A percentile compares a stretch with the other conserved stretches of the same genome.
Conservation (phyloP, 805 yeast species). For the Metschnikowia arizonensis region DNA sequence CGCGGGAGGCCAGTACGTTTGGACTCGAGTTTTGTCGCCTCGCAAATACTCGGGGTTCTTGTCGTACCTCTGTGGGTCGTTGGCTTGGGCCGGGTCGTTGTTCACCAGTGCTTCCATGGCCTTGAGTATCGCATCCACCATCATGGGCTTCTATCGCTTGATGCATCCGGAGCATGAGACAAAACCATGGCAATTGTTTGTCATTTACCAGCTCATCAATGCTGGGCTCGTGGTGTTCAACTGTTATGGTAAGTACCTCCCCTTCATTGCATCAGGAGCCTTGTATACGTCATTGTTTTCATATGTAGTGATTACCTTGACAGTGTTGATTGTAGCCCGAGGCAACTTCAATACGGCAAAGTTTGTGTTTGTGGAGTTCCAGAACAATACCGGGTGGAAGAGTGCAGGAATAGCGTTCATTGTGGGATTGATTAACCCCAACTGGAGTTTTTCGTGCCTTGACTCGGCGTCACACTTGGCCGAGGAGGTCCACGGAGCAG, state of each 20-base stretch:
- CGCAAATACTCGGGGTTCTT: slow-evolving; percentile 33
- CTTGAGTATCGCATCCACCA: slow-evolving; percentile 29
- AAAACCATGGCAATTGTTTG: slow-evolving; percentile 35
- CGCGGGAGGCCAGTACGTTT: slow-evolving; percentile 43
- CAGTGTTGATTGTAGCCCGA: slow-evolving; percentile 37
- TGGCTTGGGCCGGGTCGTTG: slow-evolving; percentile 42
- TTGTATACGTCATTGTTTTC: slow-evolving; percentile 35
- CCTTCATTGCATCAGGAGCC: slow-evolving; percentile 32
- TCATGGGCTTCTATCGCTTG: slow-evolving; percentile 38
- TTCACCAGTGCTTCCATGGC: slow-evolving; percentile 41
- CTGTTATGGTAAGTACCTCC: slow-evolving; percentile 35
- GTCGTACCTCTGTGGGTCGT: slow-evolving; percentile 38
- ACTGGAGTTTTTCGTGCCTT: slow-evolving; percentile 34
- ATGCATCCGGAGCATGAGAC: slow-evolving; percentile 32
- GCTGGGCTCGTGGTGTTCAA: slow-evolving; percentile 30
- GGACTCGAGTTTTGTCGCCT: slow-evolving; percentile 40
- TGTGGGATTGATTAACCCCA: slow-evolving; percentile 22
- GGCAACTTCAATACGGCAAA: slow-evolving; percentile 32
- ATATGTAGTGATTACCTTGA: slow-evolving; percentile 32
- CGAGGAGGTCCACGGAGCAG: slow-evolving; percentile 38
- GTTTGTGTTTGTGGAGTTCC: slow-evolving; percentile 24
- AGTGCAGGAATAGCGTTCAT: slow-evolving; percentile 20
- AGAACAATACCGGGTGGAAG: slow-evolving; percentile 25
- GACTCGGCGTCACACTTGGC: slow-evolving; percentile 42
- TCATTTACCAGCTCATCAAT: slow-evolving; percentile 35